Conservation (phyloP, 805 yeast genomes). For the Starmerella apicola region DNA sequence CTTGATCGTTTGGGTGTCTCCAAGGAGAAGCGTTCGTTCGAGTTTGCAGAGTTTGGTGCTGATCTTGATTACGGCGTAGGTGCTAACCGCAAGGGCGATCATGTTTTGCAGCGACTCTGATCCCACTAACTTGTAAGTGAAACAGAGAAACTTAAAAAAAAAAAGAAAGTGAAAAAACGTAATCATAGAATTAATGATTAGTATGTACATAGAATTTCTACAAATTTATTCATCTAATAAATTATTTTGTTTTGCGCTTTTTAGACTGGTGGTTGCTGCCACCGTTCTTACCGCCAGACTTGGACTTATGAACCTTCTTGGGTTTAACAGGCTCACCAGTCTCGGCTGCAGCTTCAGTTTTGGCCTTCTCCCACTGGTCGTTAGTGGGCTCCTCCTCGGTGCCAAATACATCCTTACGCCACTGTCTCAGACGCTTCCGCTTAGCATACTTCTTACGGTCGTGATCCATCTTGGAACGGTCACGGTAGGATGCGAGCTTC, state of each 20-base stretch:
- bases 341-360: slow-evolving; percentile 9
- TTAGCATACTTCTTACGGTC: slow-evolving; percentile 79
- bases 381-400: slow-evolving; percentile 35
- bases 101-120: slow-evolving; percentile 29
- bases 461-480: slow-evolving; percentile 53
- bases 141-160: not conserved
- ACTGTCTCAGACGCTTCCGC: slow-evolving; percentile 67
- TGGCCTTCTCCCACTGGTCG: slow-evolving; percentile 22
- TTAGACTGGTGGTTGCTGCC: slow-evolving; percentile 2
- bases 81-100: slow-evolving; percentile 40
- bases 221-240: no score
- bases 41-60: slow-evolving; percentile 40
- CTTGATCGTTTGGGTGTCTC: slow-evolving; percentile 54
- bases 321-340: not conserved
- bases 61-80: slow-evolving; percentile 51
- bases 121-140: slow-evolving; percentile 19
- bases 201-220: not conserved
- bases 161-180: slow-evolving; percentile 21
- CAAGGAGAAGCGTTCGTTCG: slow-evolving; percentile 31
- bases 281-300: slow-evolving; percentile 4
- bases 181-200: not conserved
- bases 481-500: slow-evolving; percentile 86
- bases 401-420: slow-evolving; percentile 77
- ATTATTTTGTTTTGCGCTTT: not conserved
- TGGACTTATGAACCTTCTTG: not conserved